Percentiles rank a stretch among this genome's conserved stretches.
Evolutionary conservation across 345 rosid genomes (phyloP).

Genomic region (Cochlearia excelsa): DNA sequence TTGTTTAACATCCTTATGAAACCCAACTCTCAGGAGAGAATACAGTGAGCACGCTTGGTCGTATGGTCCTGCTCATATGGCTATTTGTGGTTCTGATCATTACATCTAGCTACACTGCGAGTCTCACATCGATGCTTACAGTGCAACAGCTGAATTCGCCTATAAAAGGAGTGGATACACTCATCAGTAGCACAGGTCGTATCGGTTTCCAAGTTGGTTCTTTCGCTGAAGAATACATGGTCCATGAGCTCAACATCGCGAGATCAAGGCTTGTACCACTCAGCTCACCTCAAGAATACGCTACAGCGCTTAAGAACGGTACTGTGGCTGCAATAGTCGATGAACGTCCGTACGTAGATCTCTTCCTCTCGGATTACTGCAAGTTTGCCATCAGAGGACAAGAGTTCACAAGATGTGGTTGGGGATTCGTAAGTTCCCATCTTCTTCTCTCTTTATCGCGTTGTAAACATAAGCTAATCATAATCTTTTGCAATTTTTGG

Average conservation of each 20-base stretch:
- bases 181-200: constrained; percentile 47
- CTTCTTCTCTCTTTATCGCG: not conserved
- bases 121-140: constrained; percentile 87
- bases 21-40: constrained; percentile 63
- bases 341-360: constrained; percentile 67
- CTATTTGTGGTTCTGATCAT: constrained; percentile 80
- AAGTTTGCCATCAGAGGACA: constrained; percentile 70
- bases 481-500: not conserved
- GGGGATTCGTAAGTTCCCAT: constrained; percentile 88
- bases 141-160: constrained; percentile 85
- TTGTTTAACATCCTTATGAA: constrained; percentile 13
- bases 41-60: constrained; percentile 80
- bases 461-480: constrained; percentile 12
- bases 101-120: constrained; percentile 88
- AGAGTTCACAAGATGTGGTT: constrained; percentile 72
- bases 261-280: constrained; percentile 75
- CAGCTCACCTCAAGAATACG: constrained; percentile 77
- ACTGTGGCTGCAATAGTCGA: constrained; percentile 83
- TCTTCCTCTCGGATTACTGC: constrained; percentile 69
- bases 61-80: constrained; percentile 78
- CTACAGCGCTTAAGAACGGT: constrained; percentile 55
- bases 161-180: constrained; percentile 71
- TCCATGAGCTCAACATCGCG: constrained; percentile 64
- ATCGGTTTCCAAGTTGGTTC: constrained; percentile 90
- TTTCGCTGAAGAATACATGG: constrained; percentile 65